A percentile compares a stretch with the other conserved stretches of the same genome.
Evolutionary conservation across 768 basidiomycete species (phyloP).

Genomic region (Mrakia gelida): DNA sequence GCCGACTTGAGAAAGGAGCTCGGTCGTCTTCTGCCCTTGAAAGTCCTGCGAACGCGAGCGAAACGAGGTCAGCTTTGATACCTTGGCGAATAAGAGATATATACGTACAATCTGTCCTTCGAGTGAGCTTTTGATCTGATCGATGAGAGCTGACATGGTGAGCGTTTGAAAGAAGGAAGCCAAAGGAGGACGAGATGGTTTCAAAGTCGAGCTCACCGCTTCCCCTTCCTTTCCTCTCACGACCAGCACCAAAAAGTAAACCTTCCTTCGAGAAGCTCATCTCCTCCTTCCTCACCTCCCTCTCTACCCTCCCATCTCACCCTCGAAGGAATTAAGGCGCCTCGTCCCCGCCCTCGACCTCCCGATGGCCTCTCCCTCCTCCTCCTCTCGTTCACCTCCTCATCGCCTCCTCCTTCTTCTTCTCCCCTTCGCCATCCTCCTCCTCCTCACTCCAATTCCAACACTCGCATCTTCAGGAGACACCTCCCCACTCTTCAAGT

Average conservation of each 20-base stretch:
- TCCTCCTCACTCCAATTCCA: conserved; percentile 18
- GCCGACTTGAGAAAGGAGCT: background rate
- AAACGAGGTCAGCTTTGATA: background rate
- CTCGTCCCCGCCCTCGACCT: background rate
- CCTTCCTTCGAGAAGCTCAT: no score
- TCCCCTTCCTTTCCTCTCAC: background rate
- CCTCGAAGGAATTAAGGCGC: no score
- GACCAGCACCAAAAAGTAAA: background rate
- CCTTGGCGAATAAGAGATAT: background rate
- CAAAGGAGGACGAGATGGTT: background rate
- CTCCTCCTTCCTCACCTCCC: no score
- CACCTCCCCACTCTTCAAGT: conserved; percentile 52
- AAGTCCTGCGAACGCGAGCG: conserved; percentile 5
- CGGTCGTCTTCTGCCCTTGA: conserved; percentile 21
- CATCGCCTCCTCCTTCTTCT: background rate
- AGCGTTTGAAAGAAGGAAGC: background rate
- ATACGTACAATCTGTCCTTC: conserved; percentile 20
- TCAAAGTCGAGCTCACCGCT: background rate
- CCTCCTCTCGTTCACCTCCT: background rate
- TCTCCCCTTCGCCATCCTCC: background rate
- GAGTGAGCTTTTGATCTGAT: background rate
- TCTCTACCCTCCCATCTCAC: no score
- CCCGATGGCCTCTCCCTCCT: background rate
- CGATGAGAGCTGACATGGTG: conserved; percentile 10
- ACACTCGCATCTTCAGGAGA: conserved; percentile 61